Conservation (phyloP, 495 filamentous ascomycete genomes). For the Cercophora sp. region DNA sequence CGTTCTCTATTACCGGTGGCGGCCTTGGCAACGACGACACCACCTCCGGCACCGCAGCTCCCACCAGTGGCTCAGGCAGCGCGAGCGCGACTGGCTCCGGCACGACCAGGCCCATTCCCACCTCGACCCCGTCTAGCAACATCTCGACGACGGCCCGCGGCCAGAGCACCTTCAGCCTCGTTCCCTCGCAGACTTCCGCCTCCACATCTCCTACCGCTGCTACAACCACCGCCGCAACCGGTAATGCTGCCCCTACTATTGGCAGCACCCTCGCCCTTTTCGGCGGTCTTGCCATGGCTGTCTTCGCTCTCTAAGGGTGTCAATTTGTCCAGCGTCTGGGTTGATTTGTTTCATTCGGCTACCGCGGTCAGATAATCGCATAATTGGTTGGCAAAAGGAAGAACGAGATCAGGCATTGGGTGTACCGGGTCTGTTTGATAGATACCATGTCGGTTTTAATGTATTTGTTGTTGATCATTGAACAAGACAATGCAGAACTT, state of each 20-base stretch:
- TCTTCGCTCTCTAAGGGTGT: conserved; percentile 39
- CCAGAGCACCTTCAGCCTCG: conserved; percentile 2
- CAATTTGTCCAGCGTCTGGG: too few relatives aligned
- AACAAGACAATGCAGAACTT: too few relatives aligned
- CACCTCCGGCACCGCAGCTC: conserved; percentile 13
- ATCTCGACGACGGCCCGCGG: conserved; percentile 3
- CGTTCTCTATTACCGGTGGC: conserved; percentile 41
- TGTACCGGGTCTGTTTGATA: background rate
- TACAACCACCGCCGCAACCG: conserved; percentile 17
- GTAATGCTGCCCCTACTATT: conserved; percentile 26
- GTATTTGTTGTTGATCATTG: too few relatives aligned
- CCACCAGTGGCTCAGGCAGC: background rate
- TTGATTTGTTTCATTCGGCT: too few relatives aligned
- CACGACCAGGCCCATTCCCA: conserved; percentile 12
- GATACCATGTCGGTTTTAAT: background rate
- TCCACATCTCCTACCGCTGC: background rate
- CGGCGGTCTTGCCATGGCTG: conserved; percentile 38
- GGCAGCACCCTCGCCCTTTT: conserved; percentile 36
- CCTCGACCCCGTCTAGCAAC: conserved; percentile 12
- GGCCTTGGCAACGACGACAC: background rate
- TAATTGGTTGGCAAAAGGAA: background rate
- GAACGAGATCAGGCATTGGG: background rate
- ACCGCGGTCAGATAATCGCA: background rate
- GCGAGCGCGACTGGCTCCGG: conserved; percentile 4
- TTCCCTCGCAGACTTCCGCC: conserved; percentile 1